Percentiles rank a stretch among this genome's conserved stretches.
Evolutionary conservation across 768 basidiomycete genomes (phyloP).

Genomic region (Termitomyces sp.): DNA sequence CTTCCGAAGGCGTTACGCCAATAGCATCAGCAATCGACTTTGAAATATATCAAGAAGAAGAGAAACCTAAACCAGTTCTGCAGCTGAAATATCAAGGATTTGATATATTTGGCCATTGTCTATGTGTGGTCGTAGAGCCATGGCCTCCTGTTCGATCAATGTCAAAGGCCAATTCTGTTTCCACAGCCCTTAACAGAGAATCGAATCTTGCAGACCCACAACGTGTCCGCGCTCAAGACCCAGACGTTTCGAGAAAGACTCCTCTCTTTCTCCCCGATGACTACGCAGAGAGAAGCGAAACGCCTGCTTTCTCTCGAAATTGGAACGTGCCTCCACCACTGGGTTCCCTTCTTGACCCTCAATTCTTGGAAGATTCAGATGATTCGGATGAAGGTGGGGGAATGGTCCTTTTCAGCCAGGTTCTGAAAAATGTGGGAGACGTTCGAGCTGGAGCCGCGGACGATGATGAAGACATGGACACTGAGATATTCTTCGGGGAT

Average conservation of each 20-base stretch:
- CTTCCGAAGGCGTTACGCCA: neutral
- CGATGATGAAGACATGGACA: constrained; percentile 75
- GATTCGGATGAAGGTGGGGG: constrained; percentile 37
- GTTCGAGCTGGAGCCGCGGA: constrained; percentile 53
- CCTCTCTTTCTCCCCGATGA: constrained; percentile 75
- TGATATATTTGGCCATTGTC: constrained; percentile 61
- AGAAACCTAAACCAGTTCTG: constrained; percentile 69
- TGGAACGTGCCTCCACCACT: constrained; percentile 6
- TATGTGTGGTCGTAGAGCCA: constrained; percentile 82
- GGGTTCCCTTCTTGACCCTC: constrained; percentile 23
- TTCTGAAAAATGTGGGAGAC: constrained; percentile 52
- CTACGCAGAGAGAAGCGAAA: constrained; percentile 29
- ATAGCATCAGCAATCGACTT: constrained; percentile 30
- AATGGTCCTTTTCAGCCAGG: constrained; percentile 75
- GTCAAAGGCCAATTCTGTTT: constrained; percentile 21
- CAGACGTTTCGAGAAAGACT: constrained; percentile 34
- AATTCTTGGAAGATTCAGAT: constrained; percentile 23
- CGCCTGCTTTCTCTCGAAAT: constrained; percentile 27
- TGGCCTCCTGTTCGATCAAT: constrained; percentile 50
- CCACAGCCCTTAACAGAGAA: constrained; percentile 18
- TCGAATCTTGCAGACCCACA: constrained; percentile 27
- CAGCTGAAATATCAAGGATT: constrained; percentile 68
- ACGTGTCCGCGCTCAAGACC: constrained; percentile 17
- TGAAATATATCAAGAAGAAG: constrained; percentile 56
- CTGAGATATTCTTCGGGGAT: constrained; percentile 70